Evolutionary conservation across 345 rosid species (phyloP), one percentile per base, ranked within the genome.

Genomic region (Citrus cavaleriei): DNA sequence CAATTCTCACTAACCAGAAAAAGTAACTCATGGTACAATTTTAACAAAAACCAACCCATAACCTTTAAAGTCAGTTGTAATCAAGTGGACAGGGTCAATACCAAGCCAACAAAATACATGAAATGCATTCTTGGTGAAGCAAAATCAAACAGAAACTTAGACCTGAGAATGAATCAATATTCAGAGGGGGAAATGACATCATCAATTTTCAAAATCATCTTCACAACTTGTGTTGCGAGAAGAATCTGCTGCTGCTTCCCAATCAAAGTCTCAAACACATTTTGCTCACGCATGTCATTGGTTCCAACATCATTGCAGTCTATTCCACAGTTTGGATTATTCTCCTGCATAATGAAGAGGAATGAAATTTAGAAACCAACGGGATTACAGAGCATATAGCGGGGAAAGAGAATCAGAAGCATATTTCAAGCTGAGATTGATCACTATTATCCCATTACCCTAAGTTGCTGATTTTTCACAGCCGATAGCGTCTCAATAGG

Each of bases 181-280:
- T 94, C 93, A 4, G 91, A 81, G 4, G 96, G 96, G 30, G 97
- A 88, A 78, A 96, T 96, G 68, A 96, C 98, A 85, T 96, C 99
- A 22, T 96, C 99, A 37, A 94, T 96, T 85, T 96, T 96, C 72
- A 96, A 77, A 22, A 96, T 93, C 99, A 96, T 97, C 87, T 97
- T 97, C 51, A 97, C 98, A 64, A 97, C 99, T 82, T 97, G 98
- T 12, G 98, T 97, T n/a, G 99, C 98, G 49, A 97, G 92, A 66
- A 96, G 83, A 67, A 94, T 91, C 89, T 96, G 99, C 84, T 94
- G 98, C 86, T 96, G 94, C 89, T 94, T 94, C 68, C 99, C 99
- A 4, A 94, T 97, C 87, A 93, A 81, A n/a, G 97, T 92, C 89
- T 94, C 98, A 32, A 94, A 97, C 27, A 97, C 98, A 30, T 92